These are phyloP conservation scores for Lachancea cidri DNA, from an alignment of 805 yeast genomes.

Conservation along the genomic window DNA sequence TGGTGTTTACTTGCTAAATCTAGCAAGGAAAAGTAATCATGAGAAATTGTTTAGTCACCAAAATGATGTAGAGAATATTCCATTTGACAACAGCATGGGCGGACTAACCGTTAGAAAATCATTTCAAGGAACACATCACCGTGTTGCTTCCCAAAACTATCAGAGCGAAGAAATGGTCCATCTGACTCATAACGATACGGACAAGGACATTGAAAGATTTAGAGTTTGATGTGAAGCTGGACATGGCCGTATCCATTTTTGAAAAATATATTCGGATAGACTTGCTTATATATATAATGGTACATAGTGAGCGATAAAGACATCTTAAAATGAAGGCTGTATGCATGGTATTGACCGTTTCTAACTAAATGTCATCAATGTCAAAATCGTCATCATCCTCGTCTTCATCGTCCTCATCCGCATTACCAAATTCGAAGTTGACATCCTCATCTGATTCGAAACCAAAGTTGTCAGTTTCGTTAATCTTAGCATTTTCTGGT, in stretches of 20 bases:
- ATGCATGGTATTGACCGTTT: not conserved
- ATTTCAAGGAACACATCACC: constrained; percentile 41
- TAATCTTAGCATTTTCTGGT: constrained; percentile 95
- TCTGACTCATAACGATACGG: constrained; percentile 7
- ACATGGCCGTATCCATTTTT: not conserved
- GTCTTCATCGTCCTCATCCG: constrained; percentile 72
- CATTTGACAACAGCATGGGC: constrained; percentile 79
- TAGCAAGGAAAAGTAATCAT: constrained; percentile 57
- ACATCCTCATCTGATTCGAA: constrained; percentile 96
- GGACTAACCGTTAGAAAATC: constrained; percentile 75
- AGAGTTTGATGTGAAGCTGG: constrained; percentile 3
- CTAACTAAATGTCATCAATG: constrained; percentile 84
- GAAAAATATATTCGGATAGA: constrained; percentile 1
- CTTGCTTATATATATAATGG: constrained; percentile 10
- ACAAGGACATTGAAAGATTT: constrained; percentile 11
- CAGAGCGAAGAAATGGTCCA: constrained; percentile 14
- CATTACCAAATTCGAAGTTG: constrained; percentile 96
- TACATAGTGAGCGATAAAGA: constrained; percentile 6
- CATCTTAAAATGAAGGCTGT: constrained; percentile 1
- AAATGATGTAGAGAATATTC: constrained; percentile 64
- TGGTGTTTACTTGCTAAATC: constrained; percentile 79
- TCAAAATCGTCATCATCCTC: constrained; percentile 64
- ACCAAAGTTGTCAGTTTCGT: constrained; percentile 96
- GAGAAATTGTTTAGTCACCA: constrained; percentile 42
- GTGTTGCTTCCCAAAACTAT: constrained; percentile 9